These are phyloP conservation scores for Fusarium xylarioides DNA, from an alignment of 2,329 filamentous ascomycete genomes.

Conservation along the genomic window DNA sequence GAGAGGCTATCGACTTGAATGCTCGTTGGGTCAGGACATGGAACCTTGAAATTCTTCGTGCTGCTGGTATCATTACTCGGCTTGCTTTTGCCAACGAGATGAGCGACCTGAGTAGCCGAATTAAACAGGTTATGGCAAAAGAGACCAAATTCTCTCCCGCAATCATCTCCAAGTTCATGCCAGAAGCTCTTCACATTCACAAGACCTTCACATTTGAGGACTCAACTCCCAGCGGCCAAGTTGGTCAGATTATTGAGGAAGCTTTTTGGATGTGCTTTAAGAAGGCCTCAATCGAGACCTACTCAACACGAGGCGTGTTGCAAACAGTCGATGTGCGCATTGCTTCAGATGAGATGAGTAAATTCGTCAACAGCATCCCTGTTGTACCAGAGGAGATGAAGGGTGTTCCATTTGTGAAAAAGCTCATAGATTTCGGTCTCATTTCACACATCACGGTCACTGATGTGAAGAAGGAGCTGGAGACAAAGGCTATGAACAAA, in stretches of 20 bases:
- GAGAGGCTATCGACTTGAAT: slow-evolving; percentile 96
- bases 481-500: slow-evolving; percentile 81
- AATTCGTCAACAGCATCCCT: slow-evolving; percentile 89
- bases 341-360: slow-evolving; percentile 69
- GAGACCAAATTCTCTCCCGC: slow-evolving; percentile 66
- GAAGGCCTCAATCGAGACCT: slow-evolving; percentile 83
- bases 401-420: slow-evolving; percentile 78
- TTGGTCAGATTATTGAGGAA: slow-evolving; percentile 89
- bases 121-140: slow-evolving; percentile 58
- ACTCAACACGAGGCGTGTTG: slow-evolving; percentile 87
- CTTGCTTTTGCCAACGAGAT: slow-evolving; percentile 91
- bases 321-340: slow-evolving; percentile 86
- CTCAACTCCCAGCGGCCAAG: slow-evolving; percentile 85
- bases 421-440: slow-evolving; percentile 83
- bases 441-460: slow-evolving; percentile 87
- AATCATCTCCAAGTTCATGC: slow-evolving; percentile 73
- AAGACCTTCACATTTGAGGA: slow-evolving; percentile 89
- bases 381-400: slow-evolving; percentile 82
- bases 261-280: slow-evolving; percentile 94
- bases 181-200: slow-evolving; percentile 82
- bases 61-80: slow-evolving; percentile 88
- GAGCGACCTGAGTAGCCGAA: slow-evolving; percentile 73
- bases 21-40: slow-evolving; percentile 93
- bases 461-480: slow-evolving; percentile 86
- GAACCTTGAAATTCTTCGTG: slow-evolving; percentile 93